A percentile compares a stretch with the other conserved stretches of the same genome.
Evolutionary conservation across 805 yeast species (phyloP).

Genomic region (Tanozyma kutaoensis): DNA sequence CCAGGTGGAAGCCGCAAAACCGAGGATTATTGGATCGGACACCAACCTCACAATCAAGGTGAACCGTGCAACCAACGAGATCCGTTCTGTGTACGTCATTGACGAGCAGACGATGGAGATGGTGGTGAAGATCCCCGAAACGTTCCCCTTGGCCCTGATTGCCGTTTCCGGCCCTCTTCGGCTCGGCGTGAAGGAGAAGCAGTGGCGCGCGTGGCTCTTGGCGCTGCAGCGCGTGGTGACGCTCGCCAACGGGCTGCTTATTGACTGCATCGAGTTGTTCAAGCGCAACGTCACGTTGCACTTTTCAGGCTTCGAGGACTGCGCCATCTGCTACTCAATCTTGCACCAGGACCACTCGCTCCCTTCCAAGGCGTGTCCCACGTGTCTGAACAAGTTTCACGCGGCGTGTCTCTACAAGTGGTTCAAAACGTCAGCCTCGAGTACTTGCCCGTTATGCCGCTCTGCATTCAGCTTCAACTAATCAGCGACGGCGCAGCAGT

Average conservation of each 20-base stretch:
- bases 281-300: conserved; percentile 68
- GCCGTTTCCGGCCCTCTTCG: conserved; percentile 65
- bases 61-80: conserved; percentile 48
- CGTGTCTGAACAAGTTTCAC: conserved; percentile 90
- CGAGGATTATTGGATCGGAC: conserved; percentile 5
- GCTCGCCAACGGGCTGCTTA: conserved; percentile 57
- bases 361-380: conserved; percentile 78
- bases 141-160: conserved; percentile 69
- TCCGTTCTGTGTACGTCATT: conserved; percentile 58
- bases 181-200: conserved; percentile 80
- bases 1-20: conserved; percentile 31
- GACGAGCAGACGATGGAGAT: conserved; percentile 85
- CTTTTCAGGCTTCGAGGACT: conserved; percentile 89
- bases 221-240: conserved; percentile 79
- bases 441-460: conserved; percentile 93
- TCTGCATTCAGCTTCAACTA: conserved; percentile 42
- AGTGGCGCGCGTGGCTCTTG: conserved; percentile 91
- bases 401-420: conserved; percentile 93
- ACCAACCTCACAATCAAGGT: conserved; percentile 43
- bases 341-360: conserved; percentile 82
- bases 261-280: conserved; percentile 56
- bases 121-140: conserved; percentile 55
- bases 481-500: too few species aligned
- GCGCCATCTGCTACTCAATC: conserved; percentile 93
- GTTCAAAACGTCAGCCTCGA: conserved; percentile 89